These are phyloP conservation scores for Scheffersomyces titani DNA, from an alignment of 1,139 yeast genomes.

Conservation along the genomic window DNA sequence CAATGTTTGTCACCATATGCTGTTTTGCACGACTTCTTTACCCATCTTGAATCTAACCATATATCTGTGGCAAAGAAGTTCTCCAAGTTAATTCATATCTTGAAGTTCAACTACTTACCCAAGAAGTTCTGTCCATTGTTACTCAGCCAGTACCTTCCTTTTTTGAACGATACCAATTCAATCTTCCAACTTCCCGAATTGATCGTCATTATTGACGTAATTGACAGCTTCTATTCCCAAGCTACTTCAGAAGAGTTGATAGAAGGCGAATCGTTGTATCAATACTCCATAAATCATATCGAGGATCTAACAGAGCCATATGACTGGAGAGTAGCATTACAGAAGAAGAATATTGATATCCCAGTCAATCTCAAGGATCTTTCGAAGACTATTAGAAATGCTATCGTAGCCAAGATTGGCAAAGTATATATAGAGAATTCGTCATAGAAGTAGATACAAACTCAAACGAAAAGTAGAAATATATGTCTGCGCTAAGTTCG, in stretches of 20 bases:
- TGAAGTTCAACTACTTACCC: slow-evolving; percentile 70
- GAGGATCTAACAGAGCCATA: slow-evolving; percentile 18
- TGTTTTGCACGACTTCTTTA: slow-evolving; percentile 54
- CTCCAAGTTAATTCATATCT: slow-evolving; percentile 49
- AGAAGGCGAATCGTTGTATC: slow-evolving; percentile 36
- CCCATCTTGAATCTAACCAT: slow-evolving; percentile 23
- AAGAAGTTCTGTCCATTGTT: slow-evolving; percentile 54
- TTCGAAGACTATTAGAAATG: slow-evolving; percentile 30
- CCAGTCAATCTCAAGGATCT: slow-evolving; percentile 29
- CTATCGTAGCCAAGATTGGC: slow-evolving; percentile 39
- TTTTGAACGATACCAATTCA: slow-evolving; percentile 28
- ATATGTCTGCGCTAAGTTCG: no score
- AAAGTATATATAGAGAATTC: slow-evolving; percentile 31
- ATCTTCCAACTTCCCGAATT: slow-evolving; percentile 45
- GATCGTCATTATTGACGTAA: slow-evolving; percentile 46
- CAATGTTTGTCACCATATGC: slow-evolving; percentile 77
- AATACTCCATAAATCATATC: slow-evolving; percentile 27
- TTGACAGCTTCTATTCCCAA: slow-evolving; percentile 48
- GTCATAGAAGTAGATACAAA: not conserved
- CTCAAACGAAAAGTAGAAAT: not conserved
- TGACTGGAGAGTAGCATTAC: slow-evolving; percentile 39
- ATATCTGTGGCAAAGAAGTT: slow-evolving; percentile 26
- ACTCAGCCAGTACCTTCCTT: slow-evolving; percentile 51
- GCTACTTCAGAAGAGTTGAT: slow-evolving; percentile 21
- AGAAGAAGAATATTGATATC: slow-evolving; percentile 13